Evolutionary conservation across 345 rosid species (phyloP).

Genomic region (Populus davidiana): DNA sequence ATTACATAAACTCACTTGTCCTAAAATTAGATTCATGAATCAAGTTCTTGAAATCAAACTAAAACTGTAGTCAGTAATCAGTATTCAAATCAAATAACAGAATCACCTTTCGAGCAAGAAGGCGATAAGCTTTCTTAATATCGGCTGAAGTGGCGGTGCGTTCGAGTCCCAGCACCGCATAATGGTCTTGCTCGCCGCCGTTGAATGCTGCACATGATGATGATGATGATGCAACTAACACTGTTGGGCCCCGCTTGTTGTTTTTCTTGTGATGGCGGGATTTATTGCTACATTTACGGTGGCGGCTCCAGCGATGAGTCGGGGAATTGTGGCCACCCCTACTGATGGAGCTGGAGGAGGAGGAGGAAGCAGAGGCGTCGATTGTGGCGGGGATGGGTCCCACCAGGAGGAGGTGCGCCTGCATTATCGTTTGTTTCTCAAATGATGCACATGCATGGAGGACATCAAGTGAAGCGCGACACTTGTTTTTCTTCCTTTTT

Average conservation of each 20-base stretch:
- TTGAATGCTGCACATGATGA: conserved; percentile 33
- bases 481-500: too few relatives aligned
- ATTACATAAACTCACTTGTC: too few relatives aligned
- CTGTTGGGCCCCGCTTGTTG: conserved; percentile 31
- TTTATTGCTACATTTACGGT: neutral
- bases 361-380: conserved; percentile 30
- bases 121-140: conserved; percentile 78
- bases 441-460: too few relatives aligned
- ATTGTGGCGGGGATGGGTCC: conserved; percentile 51
- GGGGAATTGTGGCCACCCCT: neutral
- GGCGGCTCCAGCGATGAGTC: too few relatives aligned
- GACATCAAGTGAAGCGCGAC: too few relatives aligned
- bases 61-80: too few relatives aligned
- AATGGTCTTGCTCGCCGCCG: conserved; percentile 54
- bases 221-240: conserved; percentile 33
- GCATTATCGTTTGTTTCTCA: conserved; percentile 37
- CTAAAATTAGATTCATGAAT: too few relatives aligned
- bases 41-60: too few relatives aligned
- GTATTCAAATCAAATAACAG: too few relatives aligned
- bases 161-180: conserved; percentile 59
- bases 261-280: conserved; percentile 8
- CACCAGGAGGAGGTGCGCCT: conserved; percentile 56
- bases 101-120: conserved; percentile 77
- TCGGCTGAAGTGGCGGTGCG: conserved; percentile 56
- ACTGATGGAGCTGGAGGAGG: conserved; percentile 10